Percentiles rank a stretch among this genome's conserved stretches.
Conservation (phyloP, 495 filamentous ascomycete genomes). For the Pseudoneurospora amorphoporcata region DNA sequence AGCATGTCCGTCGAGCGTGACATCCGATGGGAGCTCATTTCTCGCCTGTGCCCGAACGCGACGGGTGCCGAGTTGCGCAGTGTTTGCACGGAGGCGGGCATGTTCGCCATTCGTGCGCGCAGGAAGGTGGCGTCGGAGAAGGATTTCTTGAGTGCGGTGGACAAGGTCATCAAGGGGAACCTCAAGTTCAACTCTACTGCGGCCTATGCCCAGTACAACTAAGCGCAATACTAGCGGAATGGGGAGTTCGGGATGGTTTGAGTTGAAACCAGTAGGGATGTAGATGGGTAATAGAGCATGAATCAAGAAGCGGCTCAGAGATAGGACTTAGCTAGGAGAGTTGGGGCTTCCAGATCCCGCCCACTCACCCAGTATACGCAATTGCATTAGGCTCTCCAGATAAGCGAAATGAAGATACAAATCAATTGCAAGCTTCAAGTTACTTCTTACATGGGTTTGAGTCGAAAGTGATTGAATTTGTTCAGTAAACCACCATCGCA, state of each 20-base stretch:
- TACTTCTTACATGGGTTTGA: neutral
- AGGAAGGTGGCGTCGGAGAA: slow-evolving; percentile 99
- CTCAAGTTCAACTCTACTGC: slow-evolving; percentile 99
- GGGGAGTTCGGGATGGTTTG: neutral
- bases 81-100: slow-evolving; percentile 98
- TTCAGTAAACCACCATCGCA: neutral
- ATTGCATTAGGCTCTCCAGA: neutral
- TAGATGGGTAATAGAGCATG: slow-evolving; percentile 9
- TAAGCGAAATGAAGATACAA: neutral
- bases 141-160: slow-evolving; percentile 94
- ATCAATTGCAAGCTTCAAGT: neutral
- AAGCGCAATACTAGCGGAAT: slow-evolving; percentile 17
- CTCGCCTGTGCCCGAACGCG: slow-evolving; percentile 89
- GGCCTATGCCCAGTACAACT: slow-evolving; percentile 99
- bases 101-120: slow-evolving; percentile 95
- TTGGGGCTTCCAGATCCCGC: neutral
- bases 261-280: slow-evolving; percentile 9
- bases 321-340: neutral
- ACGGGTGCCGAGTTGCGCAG: slow-evolving; percentile 90
- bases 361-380: neutral
- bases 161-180: slow-evolving; percentile 99
- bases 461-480: neutral
- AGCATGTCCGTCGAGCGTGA: slow-evolving; percentile 98
- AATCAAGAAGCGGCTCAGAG: neutral
- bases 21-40: slow-evolving; percentile 97